phyloP scores from a whole-genome alignment of 208 protist species.

The Acanthamoeba culbertsoni region DNA sequence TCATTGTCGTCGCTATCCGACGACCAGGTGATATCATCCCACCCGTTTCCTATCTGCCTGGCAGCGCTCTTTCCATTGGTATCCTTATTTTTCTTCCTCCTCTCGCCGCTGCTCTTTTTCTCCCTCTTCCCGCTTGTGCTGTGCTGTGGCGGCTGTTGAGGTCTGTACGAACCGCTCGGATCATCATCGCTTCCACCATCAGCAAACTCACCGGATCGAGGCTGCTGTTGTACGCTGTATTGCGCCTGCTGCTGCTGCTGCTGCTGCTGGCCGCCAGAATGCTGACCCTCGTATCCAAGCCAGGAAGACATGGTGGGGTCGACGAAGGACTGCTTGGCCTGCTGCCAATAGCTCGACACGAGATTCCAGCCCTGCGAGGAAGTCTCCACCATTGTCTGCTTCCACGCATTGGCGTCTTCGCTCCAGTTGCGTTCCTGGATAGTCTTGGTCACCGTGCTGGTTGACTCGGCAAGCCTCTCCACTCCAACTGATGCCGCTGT shows the following conservation, averaged over 20 bases:
- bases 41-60: not conserved
- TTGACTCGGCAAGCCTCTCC: constrained; percentile 9
- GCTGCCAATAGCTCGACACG: constrained; percentile 3
- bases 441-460: constrained; percentile 5
- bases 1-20: constrained; percentile 34
- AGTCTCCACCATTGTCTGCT: constrained; percentile 20
- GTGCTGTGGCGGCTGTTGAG: not conserved
- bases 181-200: no score
- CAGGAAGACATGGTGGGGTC: constrained; percentile 19
- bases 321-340: not conserved
- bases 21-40: constrained; percentile 17
- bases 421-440: constrained; percentile 48
- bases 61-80: not conserved
- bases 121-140: not conserved
- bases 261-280: not conserved
- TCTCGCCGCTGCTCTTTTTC: not conserved
- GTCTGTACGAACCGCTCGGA: no score
- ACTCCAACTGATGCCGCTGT: not conserved
- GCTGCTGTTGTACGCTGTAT: not conserved
- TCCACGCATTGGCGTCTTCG: constrained; percentile 44
- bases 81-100: not conserved
- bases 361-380: constrained; percentile 33
- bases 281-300: not conserved
- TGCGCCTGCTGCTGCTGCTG: not conserved
- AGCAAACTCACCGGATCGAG: not conserved